A percentile compares a stretch with the other conserved stretches of the same genome.
phyloP scores from a whole-genome alignment of 192 early-diverging fungal genomes.

The Backusella australiensis region DNA sequence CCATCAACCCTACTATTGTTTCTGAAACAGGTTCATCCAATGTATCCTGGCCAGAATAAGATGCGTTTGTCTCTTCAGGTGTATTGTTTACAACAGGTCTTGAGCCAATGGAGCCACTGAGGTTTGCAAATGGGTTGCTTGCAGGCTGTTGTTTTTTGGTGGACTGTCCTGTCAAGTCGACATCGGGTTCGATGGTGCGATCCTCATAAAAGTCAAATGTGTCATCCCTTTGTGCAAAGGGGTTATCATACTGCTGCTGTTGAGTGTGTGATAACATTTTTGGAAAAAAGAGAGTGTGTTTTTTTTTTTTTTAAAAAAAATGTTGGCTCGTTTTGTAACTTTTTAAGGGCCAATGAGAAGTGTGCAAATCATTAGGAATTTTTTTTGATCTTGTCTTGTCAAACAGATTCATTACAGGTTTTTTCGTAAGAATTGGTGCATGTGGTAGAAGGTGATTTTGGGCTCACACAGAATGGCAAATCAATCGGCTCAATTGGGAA shows the following conservation, averaged over 20 bases:
- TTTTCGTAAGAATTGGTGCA: too few relatives aligned
- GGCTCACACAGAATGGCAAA: too few relatives aligned
- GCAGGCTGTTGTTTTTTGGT: conserved; percentile 11
- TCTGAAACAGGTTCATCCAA: conserved; percentile 93
- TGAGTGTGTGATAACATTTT: conserved; percentile 11
- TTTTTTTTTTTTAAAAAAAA: background rate
- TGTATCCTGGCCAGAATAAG: conserved; percentile 59
- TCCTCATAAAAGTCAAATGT: conserved; percentile 9
- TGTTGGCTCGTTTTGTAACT: background rate
- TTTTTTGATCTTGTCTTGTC: background rate
- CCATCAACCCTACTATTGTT: conserved; percentile 66
- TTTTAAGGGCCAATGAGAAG: background rate
- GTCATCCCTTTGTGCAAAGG: conserved; percentile 19
- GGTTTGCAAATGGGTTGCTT: conserved; percentile 22
- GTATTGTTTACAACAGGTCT: background rate
- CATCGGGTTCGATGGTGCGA: conserved; percentile 30
- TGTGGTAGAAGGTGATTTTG: too few relatives aligned
- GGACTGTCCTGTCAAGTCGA: conserved; percentile 33
- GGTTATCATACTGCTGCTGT: conserved; percentile 25
- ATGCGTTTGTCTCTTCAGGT: background rate
- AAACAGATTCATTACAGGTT: too few relatives aligned
- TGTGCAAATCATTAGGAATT: background rate
- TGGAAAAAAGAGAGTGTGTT: background rate
- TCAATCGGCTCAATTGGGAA: too few relatives aligned
- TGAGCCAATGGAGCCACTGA: conserved; percentile 32